phyloP scores from a whole-genome alignment of 148 eudicot species.

The Camellia sinensis region DNA sequence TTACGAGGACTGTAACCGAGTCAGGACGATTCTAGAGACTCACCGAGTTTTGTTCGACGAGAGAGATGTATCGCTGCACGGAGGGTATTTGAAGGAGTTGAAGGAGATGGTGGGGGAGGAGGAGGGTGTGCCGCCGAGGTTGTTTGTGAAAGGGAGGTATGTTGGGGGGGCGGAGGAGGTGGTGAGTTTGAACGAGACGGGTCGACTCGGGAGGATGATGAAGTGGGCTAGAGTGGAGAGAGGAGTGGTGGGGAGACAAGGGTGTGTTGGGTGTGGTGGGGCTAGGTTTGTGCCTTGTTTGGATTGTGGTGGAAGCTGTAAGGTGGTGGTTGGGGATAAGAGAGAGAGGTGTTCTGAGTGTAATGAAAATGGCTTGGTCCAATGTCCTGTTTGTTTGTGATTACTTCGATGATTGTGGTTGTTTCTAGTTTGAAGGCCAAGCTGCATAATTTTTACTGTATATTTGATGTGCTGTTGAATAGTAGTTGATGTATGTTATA shows the following conservation, averaged over 20 bases:
- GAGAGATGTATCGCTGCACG: slow-evolving; percentile 78
- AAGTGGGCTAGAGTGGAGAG: slow-evolving; percentile 70
- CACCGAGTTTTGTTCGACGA: slow-evolving; percentile 82
- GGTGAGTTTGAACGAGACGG: slow-evolving; percentile 73
- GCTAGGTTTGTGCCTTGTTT: slow-evolving; percentile 87
- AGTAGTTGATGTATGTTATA: no score
- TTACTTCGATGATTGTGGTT: no score
- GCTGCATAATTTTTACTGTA: no score
- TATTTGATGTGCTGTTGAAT: no score
- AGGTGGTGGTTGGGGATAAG: slow-evolving; percentile 42
- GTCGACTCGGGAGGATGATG: slow-evolving; percentile 63
- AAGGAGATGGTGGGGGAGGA: slow-evolving; percentile 49
- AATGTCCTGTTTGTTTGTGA: slow-evolving; percentile 57
- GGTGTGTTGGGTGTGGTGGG: slow-evolving; percentile 90
- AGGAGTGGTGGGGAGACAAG: slow-evolving; percentile 71
- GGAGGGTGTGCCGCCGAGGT: slow-evolving; percentile 67
- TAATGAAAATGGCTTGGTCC: slow-evolving; percentile 88
- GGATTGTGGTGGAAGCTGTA: slow-evolving; percentile 90
- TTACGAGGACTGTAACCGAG: slow-evolving; percentile 72
- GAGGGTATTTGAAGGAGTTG: slow-evolving; percentile 55
- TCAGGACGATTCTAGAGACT: slow-evolving; percentile 59
- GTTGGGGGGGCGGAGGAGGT: slow-evolving; percentile 86
- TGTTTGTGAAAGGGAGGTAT: slow-evolving; percentile 83
- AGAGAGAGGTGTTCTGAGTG: slow-evolving; percentile 76
- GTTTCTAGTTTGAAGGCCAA: no score